phyloP scores from a whole-genome alignment of 2,329 filamentous ascomycete genomes.

The Dactylonectria macrodidyma region DNA sequence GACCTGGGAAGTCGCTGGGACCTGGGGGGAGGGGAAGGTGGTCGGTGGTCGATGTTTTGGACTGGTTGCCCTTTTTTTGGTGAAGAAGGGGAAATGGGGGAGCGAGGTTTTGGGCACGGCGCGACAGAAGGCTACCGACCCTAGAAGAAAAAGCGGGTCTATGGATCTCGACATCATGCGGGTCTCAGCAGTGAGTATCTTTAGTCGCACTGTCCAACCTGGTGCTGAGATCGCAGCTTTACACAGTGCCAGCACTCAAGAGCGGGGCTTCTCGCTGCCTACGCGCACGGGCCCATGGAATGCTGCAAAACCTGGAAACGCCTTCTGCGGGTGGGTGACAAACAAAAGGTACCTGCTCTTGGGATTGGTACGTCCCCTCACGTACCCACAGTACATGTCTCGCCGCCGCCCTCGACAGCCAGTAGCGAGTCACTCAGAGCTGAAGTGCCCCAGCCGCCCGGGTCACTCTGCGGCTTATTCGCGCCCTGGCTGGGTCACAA shows the following conservation, averaged over 20 bases:
- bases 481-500: slow-evolving; percentile 12
- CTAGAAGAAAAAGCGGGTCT: slow-evolving; percentile 36
- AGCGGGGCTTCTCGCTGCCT: slow-evolving; percentile 40
- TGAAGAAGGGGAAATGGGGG: slow-evolving; percentile 51
- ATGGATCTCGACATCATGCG: background rate
- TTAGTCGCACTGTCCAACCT: background rate
- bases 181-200: background rate
- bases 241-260: slow-evolving; percentile 9
- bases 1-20: slow-evolving; percentile 51
- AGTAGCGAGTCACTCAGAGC: slow-evolving; percentile 10
- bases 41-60: slow-evolving; percentile 56
- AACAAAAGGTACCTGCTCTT: slow-evolving; percentile 13
- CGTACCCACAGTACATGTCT: slow-evolving; percentile 30
- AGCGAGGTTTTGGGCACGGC: slow-evolving; percentile 48
- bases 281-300: slow-evolving; percentile 17
- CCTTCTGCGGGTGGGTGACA: slow-evolving; percentile 12
- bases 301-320: slow-evolving; percentile 6
- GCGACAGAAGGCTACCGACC: slow-evolving; percentile 46
- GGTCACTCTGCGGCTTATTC: slow-evolving; percentile 24
- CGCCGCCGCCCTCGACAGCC: slow-evolving; percentile 6
- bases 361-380: slow-evolving; percentile 39
- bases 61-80: slow-evolving; percentile 54
- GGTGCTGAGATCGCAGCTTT: background rate
- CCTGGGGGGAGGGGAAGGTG: slow-evolving; percentile 48
- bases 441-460: background rate